Evolutionary conservation across 371 early-diverging fungal genomes (phyloP).

Genomic region (Parasitella parasitica): DNA sequence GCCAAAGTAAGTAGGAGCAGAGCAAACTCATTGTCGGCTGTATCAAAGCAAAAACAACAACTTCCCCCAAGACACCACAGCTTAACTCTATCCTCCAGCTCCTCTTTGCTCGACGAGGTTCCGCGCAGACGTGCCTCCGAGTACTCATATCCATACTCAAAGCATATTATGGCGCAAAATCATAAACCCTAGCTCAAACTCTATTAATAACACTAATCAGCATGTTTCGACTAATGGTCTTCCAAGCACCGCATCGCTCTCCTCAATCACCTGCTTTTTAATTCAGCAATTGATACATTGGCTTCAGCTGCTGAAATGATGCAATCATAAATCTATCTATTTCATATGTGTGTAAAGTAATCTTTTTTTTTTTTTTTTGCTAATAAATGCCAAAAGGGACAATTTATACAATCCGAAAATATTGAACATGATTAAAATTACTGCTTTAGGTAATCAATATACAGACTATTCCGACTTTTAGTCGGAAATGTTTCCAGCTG

Average conservation of each 20-base stretch:
- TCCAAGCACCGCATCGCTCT: not conserved
- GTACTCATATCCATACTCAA: not conserved
- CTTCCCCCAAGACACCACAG: constrained; percentile 5
- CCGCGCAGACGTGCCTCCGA: not conserved
- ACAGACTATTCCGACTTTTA: too few relatives aligned
- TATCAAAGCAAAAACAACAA: constrained; percentile 28
- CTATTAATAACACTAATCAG: not conserved
- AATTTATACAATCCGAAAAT: too few relatives aligned
- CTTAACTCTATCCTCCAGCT: not conserved
- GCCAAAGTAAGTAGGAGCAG: constrained; percentile 69
- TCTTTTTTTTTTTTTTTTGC: too few relatives aligned
- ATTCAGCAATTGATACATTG: constrained; percentile 34
- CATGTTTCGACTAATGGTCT: not conserved
- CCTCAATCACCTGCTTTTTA: not conserved
- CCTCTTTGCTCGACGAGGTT: not conserved
- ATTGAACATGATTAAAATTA: too few relatives aligned
- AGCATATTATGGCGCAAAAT: not conserved
- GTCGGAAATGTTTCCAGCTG: too few relatives aligned
- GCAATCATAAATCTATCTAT: constrained; percentile 3
- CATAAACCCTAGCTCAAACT: not conserved
- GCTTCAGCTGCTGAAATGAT: constrained; percentile 47
- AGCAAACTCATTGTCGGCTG: not conserved
- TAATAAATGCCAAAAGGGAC: too few relatives aligned
- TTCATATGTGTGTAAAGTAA: too few relatives aligned
- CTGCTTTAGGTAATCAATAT: too few relatives aligned